Evolutionary conservation across 768 basidiomycete species (phyloP), one percentile per base, ranked within the genome.

Genomic region (Crassisporium funariophilum): DNA sequence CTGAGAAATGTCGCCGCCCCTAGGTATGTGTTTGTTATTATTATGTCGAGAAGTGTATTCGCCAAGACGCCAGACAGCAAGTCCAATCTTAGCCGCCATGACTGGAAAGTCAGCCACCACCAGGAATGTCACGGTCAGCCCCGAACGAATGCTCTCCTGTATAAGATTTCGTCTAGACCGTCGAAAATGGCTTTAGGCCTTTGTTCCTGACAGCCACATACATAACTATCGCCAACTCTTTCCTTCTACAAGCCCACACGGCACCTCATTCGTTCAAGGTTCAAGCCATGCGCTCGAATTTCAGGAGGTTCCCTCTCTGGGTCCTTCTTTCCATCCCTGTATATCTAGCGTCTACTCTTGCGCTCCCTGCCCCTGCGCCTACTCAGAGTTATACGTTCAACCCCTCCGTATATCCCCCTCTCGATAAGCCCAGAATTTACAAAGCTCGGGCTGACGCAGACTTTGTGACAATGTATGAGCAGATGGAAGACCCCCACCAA

Each of bases 241-340:
- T 25, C n/a, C 31, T 34, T 27, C 25, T 16, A 42, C 46, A 54
- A 56, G 55, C 54, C 54, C 47, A 48, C 50, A 50, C 54, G 53
- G 56, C 57, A 47, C 35, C 25, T 42, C 46, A 16, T 36, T 51
- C 48, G 5, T 51, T 46, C 42, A 24, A 13, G 19, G 25, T 33
- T 39, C 13, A 25, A 35, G 35, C 39, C 34, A 40, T 33, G 27
- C 10, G 22, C n/a, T 31, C 29, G 2, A 31, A 31, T 5, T n/a
- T 31, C n/a, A n/a, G n/a, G n/a, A n/a, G n/a, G n/a, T n/a, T n/a
- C n/a, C n/a, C 35, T 43, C 11, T 6, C 21, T 8, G 16, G 21
- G 35, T 39, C 38, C 37, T 24, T 35, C n/a, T n/a, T 35, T 27
- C 34, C 25, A 2, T 22, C 12, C 35, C 11, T 16, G 8, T 24